These are phyloP conservation scores for Perilla frutescens DNA, from an alignment of 257 asterid genomes.

Conservation along the genomic window DNA sequence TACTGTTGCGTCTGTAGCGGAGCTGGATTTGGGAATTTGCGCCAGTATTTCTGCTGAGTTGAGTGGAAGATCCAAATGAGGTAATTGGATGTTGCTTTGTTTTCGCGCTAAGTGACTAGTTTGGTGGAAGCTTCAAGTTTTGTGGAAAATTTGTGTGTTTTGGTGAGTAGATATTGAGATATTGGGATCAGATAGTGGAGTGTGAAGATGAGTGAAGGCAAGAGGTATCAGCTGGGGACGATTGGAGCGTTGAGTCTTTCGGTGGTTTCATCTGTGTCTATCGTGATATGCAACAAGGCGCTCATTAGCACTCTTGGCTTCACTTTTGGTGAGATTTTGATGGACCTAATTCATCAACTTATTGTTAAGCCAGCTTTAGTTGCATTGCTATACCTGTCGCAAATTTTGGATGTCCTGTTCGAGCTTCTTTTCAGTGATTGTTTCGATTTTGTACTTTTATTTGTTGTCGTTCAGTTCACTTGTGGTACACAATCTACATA, in stretches of 20 bases:
- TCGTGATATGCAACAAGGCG: conserved; percentile 63
- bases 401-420: conserved; percentile 5
- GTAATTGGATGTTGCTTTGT: conserved; percentile 30
- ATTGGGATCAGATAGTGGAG: conserved; percentile 36
- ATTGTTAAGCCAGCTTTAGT: conserved; percentile 10
- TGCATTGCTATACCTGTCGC: not conserved
- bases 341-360: conserved; percentile 12
- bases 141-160: conserved; percentile 25
- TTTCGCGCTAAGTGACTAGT: conserved; percentile 15
- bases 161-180: conserved; percentile 43
- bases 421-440: not conserved
- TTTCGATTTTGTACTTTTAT: conserved; percentile 5
- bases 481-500: conserved; percentile 8
- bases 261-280: conserved; percentile 62
- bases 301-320: conserved; percentile 59
- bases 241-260: conserved; percentile 58
- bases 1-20: conserved; percentile 34
- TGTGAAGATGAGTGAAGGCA: conserved; percentile 52
- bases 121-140: conserved; percentile 29
- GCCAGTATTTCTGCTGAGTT: conserved; percentile 19
- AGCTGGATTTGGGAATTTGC: conserved; percentile 42
- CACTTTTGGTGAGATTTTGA: conserved; percentile 50
- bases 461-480: conserved; percentile 2
- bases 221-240: conserved; percentile 60
- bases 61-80: conserved; percentile 37